Percentiles rank a stretch among this genome's conserved stretches.
Evolutionary conservation across 225 moss, liverwort and hornwort genomes (phyloP).

Genomic region (Bryoerythrophyllum caledonicum): DNA sequence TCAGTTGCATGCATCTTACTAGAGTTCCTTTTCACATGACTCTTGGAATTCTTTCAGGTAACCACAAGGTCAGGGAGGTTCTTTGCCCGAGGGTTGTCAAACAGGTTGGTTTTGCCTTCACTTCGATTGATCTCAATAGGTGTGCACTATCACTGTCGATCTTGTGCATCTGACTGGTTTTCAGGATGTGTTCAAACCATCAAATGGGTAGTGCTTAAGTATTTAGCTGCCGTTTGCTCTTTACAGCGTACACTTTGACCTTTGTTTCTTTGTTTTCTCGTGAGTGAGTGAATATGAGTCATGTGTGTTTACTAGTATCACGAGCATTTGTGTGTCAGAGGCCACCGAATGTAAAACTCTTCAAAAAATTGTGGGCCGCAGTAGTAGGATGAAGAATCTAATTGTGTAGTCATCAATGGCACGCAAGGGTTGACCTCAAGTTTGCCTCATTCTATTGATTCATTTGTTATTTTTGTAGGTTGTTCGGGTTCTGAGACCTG

Average conservation of each 20-base stretch:
- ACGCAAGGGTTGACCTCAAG: background rate
- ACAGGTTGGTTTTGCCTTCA: constrained; percentile 52
- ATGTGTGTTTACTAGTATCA: background rate
- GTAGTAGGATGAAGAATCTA: background rate
- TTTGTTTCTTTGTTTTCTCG: background rate
- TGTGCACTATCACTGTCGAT: constrained; percentile 1
- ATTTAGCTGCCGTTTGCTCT: background rate
- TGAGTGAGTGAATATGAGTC: constrained; percentile 2
- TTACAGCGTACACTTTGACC: background rate
- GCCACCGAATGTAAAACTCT: constrained; percentile 1
- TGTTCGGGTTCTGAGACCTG: constrained; percentile 68
- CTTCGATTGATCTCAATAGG: constrained; percentile 18
- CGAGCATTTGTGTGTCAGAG: constrained; percentile 9
- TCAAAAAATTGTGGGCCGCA: background rate
- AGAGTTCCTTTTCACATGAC: constrained; percentile 1
- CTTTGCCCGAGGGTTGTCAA: constrained; percentile 83
- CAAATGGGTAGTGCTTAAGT: background rate
- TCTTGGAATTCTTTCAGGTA: constrained; percentile 48
- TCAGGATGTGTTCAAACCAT: background rate
- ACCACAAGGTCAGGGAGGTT: constrained; percentile 79
- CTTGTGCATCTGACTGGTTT: constrained; percentile 11
- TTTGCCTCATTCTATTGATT: constrained; percentile 2
- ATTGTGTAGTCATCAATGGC: background rate
- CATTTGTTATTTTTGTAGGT: constrained; percentile 45
- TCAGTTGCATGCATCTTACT: background rate